A percentile compares a stretch with the other conserved stretches of the same genome.
These are phyloP conservation scores for Globisporangium nunn DNA, from an alignment of 352 stramenopile genomes.

Conservation along the genomic window DNA sequence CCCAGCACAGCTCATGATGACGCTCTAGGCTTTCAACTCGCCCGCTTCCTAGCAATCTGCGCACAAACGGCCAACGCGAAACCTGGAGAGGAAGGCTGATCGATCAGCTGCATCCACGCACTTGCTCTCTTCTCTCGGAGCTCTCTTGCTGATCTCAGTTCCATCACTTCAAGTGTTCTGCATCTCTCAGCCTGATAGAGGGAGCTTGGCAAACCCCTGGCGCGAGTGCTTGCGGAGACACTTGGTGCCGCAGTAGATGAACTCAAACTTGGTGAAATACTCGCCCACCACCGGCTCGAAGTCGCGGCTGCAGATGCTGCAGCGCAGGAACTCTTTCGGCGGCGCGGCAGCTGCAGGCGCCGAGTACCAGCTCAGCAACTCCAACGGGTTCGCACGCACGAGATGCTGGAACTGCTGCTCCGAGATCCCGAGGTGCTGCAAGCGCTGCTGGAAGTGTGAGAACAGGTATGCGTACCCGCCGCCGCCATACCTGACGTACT, in stretches of 20 bases:
- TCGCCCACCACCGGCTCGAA: conserved; percentile 84
- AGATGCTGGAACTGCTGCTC: conserved; percentile 36
- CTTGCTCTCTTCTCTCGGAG: not conserved
- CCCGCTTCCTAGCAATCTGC: too few species aligned
- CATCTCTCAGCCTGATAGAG: not conserved
- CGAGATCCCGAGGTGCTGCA: conserved; percentile 28
- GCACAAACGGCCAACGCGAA: too few species aligned
- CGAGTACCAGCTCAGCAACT: conserved; percentile 57
- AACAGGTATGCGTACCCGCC: conserved; percentile 60
- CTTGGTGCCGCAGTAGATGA: conserved; percentile 78
- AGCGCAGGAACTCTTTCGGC: conserved; percentile 69
- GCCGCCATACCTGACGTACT: conserved; percentile 64
- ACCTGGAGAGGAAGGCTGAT: too few species aligned
- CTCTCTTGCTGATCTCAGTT: not conserved
- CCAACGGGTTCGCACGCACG: conserved; percentile 29
- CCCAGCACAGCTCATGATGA: not conserved
- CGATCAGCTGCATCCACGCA: too few species aligned
- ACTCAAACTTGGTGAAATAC: conserved; percentile 85
- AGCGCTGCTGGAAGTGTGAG: conserved; percentile 34
- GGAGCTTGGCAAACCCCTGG: conserved; percentile 28
- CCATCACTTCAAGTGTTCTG: not conserved
- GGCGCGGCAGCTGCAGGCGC: conserved; percentile 39
- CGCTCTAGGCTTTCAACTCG: not conserved
- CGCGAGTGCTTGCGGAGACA: conserved; percentile 71
- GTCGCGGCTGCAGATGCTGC: conserved; percentile 58